Evolutionary conservation across 768 basidiomycete genomes (phyloP).

Genomic region (Tulasnella sp.): DNA sequence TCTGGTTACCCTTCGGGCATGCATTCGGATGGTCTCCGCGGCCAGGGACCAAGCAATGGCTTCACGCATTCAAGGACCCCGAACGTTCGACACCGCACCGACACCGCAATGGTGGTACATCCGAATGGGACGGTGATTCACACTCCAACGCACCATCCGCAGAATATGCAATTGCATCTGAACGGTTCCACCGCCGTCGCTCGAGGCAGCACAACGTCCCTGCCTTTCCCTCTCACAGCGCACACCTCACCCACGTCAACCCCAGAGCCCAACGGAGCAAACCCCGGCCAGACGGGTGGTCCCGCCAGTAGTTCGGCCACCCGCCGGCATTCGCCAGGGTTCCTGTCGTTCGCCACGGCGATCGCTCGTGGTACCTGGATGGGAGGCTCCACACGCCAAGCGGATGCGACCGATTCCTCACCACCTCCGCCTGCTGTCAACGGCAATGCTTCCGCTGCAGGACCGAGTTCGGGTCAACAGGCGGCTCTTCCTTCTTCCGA

Average conservation of each 20-base stretch:
- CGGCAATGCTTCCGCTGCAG: background rate
- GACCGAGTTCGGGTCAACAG: background rate
- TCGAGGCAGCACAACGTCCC: background rate
- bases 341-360: constrained; percentile 14
- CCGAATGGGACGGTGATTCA: background rate
- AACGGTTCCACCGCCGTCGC: background rate
- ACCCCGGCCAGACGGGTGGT: background rate
- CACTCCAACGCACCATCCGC: background rate
- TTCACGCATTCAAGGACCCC: background rate
- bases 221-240: constrained; percentile 14
- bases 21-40: background rate
- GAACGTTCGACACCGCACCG: background rate
- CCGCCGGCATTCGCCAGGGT: background rate
- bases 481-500: background rate
- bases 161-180: background rate
- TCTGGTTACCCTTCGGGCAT: background rate
- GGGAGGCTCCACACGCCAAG: background rate
- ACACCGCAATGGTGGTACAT: background rate
- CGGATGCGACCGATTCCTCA: background rate
- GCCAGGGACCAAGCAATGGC: background rate
- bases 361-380: constrained; percentile 9
- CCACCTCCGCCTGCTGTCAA: background rate
- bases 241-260: background rate
- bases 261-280: background rate
- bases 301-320: background rate